Evolutionary conservation across 169 alveolate species (phyloP).

Genomic region (Cryptosporidium meleagridis): DNA sequence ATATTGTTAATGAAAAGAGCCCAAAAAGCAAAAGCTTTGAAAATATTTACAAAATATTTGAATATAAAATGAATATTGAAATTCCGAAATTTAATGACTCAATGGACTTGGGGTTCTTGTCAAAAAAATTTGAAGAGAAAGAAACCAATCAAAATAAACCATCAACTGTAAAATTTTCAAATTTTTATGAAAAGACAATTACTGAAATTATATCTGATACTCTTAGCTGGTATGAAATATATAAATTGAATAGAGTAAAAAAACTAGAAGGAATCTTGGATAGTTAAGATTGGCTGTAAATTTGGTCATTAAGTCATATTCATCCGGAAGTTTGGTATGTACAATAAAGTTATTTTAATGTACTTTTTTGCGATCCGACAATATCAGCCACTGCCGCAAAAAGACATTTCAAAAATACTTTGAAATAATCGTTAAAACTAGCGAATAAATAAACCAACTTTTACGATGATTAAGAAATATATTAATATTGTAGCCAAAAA

Average conservation of each 20-base stretch:
- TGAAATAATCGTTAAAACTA: constrained; percentile 1
- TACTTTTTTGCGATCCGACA: background rate
- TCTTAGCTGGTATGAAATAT: constrained; percentile 46
- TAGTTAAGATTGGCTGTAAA: too few species aligned
- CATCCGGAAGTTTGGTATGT: background rate
- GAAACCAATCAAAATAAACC: background rate
- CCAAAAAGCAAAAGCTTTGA: background rate
- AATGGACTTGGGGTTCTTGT: constrained; percentile 56
- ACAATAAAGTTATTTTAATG: background rate
- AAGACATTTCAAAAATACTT: background rate
- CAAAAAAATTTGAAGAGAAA: constrained; percentile 10
- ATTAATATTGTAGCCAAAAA: background rate
- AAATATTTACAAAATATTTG: constrained; percentile 5
- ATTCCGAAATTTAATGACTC: constrained; percentile 3
- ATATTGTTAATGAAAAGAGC: background rate
- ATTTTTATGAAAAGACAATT: background rate
- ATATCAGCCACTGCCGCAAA: background rate
- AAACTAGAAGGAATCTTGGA: background rate
- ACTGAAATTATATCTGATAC: constrained; percentile 34
- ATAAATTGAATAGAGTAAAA: constrained; percentile 2
- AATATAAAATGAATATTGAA: background rate
- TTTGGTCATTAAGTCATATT: background rate
- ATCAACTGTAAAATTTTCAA: background rate
- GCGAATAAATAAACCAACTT: background rate
- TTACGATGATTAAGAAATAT: background rate